phyloP scores from a whole-genome alignment of 177 flowering plant species.

The Telopea speciosissima region DNA sequence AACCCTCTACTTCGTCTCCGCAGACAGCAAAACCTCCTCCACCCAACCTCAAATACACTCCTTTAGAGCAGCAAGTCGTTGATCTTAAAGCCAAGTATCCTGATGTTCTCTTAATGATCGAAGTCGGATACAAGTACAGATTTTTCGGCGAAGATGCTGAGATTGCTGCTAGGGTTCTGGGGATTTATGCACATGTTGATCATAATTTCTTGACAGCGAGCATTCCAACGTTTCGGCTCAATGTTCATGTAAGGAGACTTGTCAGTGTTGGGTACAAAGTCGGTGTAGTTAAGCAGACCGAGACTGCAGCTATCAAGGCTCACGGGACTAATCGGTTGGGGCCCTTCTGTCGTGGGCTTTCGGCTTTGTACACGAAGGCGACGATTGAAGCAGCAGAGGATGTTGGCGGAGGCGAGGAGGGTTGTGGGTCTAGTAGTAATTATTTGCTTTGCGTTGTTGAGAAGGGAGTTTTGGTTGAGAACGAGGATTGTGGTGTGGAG shows the following conservation, averaged over 20 bases:
- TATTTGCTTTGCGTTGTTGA: slow-evolving; percentile 85
- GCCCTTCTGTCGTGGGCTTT: slow-evolving; percentile 75
- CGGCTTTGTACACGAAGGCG: slow-evolving; percentile 89
- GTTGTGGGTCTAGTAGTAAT: slow-evolving; percentile 44
- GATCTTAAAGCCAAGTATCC: slow-evolving; percentile 63
- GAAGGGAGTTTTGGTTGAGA: slow-evolving; percentile 22
- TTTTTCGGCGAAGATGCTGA: slow-evolving; percentile 91
- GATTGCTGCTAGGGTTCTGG: slow-evolving; percentile 67
- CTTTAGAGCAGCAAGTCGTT: slow-evolving; percentile 78
- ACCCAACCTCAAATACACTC: slow-evolving; percentile 51
- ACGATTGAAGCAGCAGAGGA: slow-evolving; percentile 89
- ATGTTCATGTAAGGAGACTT: slow-evolving; percentile 80
- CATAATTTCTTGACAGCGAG: slow-evolving; percentile 62
- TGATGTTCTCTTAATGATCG: slow-evolving; percentile 85
- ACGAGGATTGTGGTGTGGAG: slow-evolving; percentile 27
- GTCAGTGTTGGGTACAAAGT: slow-evolving; percentile 85
- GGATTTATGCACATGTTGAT: slow-evolving; percentile 58
- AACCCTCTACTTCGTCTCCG: slow-evolving; percentile 25
- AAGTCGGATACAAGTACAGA: slow-evolving; percentile 82
- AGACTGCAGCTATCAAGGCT: slow-evolving; percentile 87
- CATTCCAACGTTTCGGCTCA: slow-evolving; percentile 71
- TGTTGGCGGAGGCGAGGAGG: slow-evolving; percentile 63
- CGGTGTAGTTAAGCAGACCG: slow-evolving; percentile 92
- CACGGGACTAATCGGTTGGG: slow-evolving; percentile 48
- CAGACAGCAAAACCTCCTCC: neutral